A percentile compares a stretch with the other conserved stretches of the same genome.
Conservation (phyloP, 306 rosid species). For the Quercus aquifolioides region DNA sequence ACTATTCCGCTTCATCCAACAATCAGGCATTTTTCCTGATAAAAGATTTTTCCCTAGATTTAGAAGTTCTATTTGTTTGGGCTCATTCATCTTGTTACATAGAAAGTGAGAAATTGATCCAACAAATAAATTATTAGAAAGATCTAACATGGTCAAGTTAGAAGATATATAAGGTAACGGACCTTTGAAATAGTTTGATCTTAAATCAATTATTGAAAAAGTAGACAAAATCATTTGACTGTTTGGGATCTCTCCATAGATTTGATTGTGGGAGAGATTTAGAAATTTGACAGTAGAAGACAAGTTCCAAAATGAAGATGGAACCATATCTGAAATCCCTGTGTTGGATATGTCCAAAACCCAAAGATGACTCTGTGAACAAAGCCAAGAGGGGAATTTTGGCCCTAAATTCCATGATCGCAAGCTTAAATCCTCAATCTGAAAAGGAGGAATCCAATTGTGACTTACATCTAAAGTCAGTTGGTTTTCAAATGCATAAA, state of each 20-base stretch:
- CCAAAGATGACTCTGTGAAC: not conserved
- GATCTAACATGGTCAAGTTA: not conserved
- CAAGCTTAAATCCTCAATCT: fast-evolving
- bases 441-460: slow-evolving; percentile 16
- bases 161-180: not conserved
- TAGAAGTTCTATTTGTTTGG: not conserved
- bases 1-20: slow-evolving; percentile 10
- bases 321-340: slow-evolving; percentile 6
- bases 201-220: not conserved
- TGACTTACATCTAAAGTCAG: not conserved
- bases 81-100: not conserved
- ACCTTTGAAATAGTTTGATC: not conserved
- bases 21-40: slow-evolving; percentile 1
- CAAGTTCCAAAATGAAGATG: not conserved
- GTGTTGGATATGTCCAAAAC: slow-evolving; percentile 8
- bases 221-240: too few species aligned
- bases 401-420: slow-evolving; percentile 6
- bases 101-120: not conserved
- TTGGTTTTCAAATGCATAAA: not conserved
- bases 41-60: not conserved
- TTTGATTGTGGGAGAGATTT: too few species aligned
- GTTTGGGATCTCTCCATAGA: too few species aligned
- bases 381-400: slow-evolving; percentile 20
- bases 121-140: slow-evolving; percentile 1
- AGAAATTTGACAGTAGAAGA: too few species aligned